These are phyloP conservation scores for Fusarium napiforme DNA, from an alignment of 2,329 filamentous ascomycete genomes.

Conservation along the genomic window DNA sequence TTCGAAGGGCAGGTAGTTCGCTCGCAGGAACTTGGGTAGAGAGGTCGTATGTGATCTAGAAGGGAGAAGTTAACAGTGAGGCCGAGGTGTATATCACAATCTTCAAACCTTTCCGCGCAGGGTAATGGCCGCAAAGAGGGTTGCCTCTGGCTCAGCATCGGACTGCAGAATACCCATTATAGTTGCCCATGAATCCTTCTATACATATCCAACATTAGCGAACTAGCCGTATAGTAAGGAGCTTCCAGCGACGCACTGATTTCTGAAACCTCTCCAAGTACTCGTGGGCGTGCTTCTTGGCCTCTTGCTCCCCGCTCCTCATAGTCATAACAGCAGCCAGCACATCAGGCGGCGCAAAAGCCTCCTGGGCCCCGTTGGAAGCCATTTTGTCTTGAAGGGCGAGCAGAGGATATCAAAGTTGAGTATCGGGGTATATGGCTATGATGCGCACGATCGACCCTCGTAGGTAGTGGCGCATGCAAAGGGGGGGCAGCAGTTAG, in stretches of 20 bases:
- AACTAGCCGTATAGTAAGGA: neutral
- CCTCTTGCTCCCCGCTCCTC: constrained; percentile 82
- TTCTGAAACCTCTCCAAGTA: constrained; percentile 97
- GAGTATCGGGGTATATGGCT: constrained; percentile 12
- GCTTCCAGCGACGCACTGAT: constrained; percentile 71
- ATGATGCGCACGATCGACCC: constrained; percentile 37
- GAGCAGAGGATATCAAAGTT: neutral
- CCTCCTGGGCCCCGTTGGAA: constrained; percentile 70
- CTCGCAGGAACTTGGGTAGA: constrained; percentile 81
- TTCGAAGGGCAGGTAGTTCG: constrained; percentile 80
- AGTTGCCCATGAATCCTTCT: constrained; percentile 92
- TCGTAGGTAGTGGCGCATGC: constrained; percentile 40
- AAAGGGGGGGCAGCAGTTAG: constrained; percentile 35
- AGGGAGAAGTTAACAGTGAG: neutral
- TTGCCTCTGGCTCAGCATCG: constrained; percentile 82
- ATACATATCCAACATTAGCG: constrained; percentile 34
- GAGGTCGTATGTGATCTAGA: constrained; percentile 94
- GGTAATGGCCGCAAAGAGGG: constrained; percentile 95
- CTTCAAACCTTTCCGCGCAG: constrained; percentile 89
- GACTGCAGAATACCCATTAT: constrained; percentile 89
- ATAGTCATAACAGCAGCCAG: constrained; percentile 91
- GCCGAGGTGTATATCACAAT: neutral
- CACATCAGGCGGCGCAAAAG: constrained; percentile 80
- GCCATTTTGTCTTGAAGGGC: constrained; percentile 66
- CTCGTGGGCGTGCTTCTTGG: constrained; percentile 90